Evolutionary conservation across 164 flowering plant genomes (phyloP), one percentile per base, ranked within the genome.

Genomic region (Dillenia turbinata): DNA sequence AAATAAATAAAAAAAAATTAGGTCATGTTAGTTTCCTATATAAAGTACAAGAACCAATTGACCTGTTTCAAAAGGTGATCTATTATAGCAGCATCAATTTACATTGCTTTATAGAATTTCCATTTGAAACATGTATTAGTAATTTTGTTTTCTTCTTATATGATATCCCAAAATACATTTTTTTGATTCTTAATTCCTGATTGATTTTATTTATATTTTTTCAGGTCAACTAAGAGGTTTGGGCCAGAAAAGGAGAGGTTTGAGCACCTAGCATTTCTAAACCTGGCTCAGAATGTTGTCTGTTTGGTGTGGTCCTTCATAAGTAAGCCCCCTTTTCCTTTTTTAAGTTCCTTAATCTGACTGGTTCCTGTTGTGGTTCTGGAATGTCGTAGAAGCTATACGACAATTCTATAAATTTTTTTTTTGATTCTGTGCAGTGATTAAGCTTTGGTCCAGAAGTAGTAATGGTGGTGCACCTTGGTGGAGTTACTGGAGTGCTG

Each of bases 401-500:
- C 44, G 33, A 44, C 14, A 63, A 54, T 40, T 17, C 11, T 52
- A 12, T 33, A 6, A 13, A 11, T 59, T 60, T 59, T 26, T 59
- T 26, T 26, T 40, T n/a, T 46, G 1, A 71, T 61, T 4, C 57
- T 19, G 26, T 52, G 49, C 80, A 93, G 98, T 90, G 95, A 71
- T 89, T 44, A 89, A 77, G 81, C 65, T 94, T 46, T 94, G 96
- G 96, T 85, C 93, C 6, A 75, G 78, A 63, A 71, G 90, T 56
- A 77, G 85, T 46, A 49, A 60, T 49, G 87, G 85, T 24, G 92
- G 96, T 59, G 96, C 97, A 54, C 97, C 97, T n/a, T 89, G 86
- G 92, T 91, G 96, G 97, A 79, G 84, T 56, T 94, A 79, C 65
- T 94, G 97, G 99, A 88, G 96, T 75, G 93, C 99, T 5, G 90